Conservation (phyloP, 2,329 filamentous ascomycete species). For the Alternaria dauci region DNA sequence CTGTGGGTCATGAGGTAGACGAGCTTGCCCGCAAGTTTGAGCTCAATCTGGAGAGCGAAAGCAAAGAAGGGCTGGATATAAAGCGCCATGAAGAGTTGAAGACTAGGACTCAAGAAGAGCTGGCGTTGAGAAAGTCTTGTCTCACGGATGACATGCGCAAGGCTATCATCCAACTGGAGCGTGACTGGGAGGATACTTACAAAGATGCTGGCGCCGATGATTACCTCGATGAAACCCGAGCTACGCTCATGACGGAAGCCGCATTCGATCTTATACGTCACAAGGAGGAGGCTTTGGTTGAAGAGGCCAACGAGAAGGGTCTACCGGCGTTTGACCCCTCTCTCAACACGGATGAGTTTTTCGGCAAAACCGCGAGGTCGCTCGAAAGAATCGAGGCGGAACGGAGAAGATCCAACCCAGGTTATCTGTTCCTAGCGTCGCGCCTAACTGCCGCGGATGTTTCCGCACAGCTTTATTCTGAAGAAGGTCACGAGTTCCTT, state of each 20-base stretch:
- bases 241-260: slow-evolving; percentile 4
- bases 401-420: not conserved
- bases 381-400: not conserved
- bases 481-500: not conserved
- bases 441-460: not conserved
- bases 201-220: not conserved
- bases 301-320: not conserved
- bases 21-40: slow-evolving; percentile 1
- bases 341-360: not conserved
- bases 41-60: not conserved
- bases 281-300: not conserved
- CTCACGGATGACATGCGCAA: not conserved
- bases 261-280: not conserved
- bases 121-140: slow-evolving; percentile 1
- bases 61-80: not conserved
- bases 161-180: not conserved
- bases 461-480: not conserved
- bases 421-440: not conserved
- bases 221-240: not conserved
- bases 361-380: not conserved
- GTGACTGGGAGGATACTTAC: slow-evolving; percentile 1
- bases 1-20: not conserved
- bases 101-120: not conserved
- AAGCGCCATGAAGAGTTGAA: not conserved
- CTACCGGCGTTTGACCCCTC: not conserved